Evolutionary conservation across 2,329 filamentous ascomycete species (phyloP), one percentile per base, ranked within the genome.

Genomic region (Apiospora malaysiana): DNA sequence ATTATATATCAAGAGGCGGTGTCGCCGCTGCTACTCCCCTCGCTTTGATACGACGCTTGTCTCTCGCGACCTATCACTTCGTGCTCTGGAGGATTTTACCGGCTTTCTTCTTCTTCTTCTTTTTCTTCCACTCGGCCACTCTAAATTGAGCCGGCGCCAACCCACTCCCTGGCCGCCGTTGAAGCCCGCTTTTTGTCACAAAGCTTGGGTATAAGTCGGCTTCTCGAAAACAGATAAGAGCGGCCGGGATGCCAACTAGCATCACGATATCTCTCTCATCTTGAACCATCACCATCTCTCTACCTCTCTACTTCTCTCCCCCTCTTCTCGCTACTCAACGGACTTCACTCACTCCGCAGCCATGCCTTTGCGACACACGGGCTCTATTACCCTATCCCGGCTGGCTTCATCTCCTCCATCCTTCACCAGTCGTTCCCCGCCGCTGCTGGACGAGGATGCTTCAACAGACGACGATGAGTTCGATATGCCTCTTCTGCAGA

Each of bases 401-500:
- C 80, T 83, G 73, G 85, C 85, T 74, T 86, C 85, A 21, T 89
- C 85, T 86, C 84, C 86, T 23, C 84, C 86, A 2, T 85, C 85
- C n/a, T n/a, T 63, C 27, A 85, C 85, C 74, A 79, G 87, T 72
- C 83, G 82, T 63, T 81, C 88, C 37, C 81, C 81, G 65, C 83
- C 83, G 18, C 81, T 82, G 68, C 75, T 82, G 32, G 82, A 84
- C 63, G 82, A 82, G 70, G 81, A 82, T 72, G 74, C 83, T 66
- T 83, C 83, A 27, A 82, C 84, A 25, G 82, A 86, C 69, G 83
- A 87, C 49, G 82, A 85, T 32, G 79, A 81, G 69, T 70, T 80
- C 25, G 79, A 82, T 56, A 75, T 79, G 42, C 75, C 80, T 2
- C 76, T 76, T 70, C 85, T 86, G 69, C 84, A 87, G 72, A 83